Conservation (phyloP, 139 green algal species). For the Axilococcus clingmanii region DNA sequence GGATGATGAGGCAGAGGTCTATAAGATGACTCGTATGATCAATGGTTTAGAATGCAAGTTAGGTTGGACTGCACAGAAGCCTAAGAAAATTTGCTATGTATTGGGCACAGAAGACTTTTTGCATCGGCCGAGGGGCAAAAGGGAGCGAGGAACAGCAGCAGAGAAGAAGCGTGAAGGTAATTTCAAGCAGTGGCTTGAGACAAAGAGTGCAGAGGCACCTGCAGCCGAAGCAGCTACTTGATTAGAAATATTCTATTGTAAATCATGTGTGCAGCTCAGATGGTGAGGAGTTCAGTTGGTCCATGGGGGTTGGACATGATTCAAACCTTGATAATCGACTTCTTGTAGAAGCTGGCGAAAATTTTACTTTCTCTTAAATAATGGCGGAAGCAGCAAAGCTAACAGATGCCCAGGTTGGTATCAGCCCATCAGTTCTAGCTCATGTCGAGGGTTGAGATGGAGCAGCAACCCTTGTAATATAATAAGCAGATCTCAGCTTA, state of each 20-base stretch:
- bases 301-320: no score
- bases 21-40: constrained; percentile 24
- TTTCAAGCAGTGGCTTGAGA: constrained; percentile 17
- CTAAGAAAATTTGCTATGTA: constrained; percentile 74
- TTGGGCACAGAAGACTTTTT: constrained; percentile 92
- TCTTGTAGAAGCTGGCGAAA: no score
- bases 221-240: background rate
- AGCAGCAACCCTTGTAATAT: background rate
- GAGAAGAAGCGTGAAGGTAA: background rate
- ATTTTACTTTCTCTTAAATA: no score
- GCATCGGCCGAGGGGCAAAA: constrained; percentile 19
- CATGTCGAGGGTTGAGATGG: background rate
- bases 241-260: no score
- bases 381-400: background rate
- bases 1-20: constrained; percentile 11
- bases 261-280: no score
- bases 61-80: constrained; percentile 5
- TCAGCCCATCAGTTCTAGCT: background rate
- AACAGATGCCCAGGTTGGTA: background rate
- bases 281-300: no score
- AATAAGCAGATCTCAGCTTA: background rate
- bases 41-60: constrained; percentile 96
- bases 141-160: background rate
- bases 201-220: background rate
- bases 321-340: no score